A percentile compares a stretch with the other conserved stretches of the same genome.
These are phyloP conservation scores for Chenopodium formosanum DNA, from an alignment of 148 eudicot species.

Conservation along the genomic window DNA sequence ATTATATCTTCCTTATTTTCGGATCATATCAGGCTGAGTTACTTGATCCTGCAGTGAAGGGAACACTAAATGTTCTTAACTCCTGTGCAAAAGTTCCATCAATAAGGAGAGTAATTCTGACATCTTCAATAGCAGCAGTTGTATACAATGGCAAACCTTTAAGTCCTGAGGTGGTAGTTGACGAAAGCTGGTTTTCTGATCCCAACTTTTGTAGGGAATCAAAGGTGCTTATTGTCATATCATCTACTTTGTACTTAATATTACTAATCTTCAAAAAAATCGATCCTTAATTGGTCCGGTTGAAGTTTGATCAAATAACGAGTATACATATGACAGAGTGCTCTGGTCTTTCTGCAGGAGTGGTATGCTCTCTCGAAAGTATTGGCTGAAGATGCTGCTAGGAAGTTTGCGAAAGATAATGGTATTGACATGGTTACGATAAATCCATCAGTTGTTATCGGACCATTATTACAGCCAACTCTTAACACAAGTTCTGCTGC, in stretches of 20 bases:
- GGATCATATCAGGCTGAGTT: constrained; percentile 52
- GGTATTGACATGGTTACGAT: constrained; percentile 52
- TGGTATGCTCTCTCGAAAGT: constrained; percentile 53
- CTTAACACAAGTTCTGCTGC: constrained; percentile 42
- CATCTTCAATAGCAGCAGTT: constrained; percentile 61
- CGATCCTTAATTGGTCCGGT: too few relatives aligned
- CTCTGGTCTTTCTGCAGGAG: constrained; percentile 14
- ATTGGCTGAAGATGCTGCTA: constrained; percentile 61
- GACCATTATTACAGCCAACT: constrained; percentile 52
- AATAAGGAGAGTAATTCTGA: constrained; percentile 50
- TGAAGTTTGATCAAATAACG: not conserved
- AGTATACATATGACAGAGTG: not conserved
- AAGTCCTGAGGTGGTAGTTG: constrained; percentile 49
- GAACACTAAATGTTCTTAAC: constrained; percentile 63
- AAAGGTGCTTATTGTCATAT: constrained; percentile 25
- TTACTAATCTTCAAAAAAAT: too few relatives aligned
- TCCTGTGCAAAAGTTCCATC: constrained; percentile 50
- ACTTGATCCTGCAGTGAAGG: constrained; percentile 68
- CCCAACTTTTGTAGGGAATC: constrained; percentile 34
- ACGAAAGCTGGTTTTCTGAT: constrained; percentile 55
- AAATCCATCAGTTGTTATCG: constrained; percentile 50
- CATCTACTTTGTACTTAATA: not conserved
- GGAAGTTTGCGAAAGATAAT: constrained; percentile 51
- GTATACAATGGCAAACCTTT: constrained; percentile 27
- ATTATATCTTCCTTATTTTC: not conserved